Base-by-base conservation (phyloP, 805 yeast genomes). In the Candida saitoana region DNA sequence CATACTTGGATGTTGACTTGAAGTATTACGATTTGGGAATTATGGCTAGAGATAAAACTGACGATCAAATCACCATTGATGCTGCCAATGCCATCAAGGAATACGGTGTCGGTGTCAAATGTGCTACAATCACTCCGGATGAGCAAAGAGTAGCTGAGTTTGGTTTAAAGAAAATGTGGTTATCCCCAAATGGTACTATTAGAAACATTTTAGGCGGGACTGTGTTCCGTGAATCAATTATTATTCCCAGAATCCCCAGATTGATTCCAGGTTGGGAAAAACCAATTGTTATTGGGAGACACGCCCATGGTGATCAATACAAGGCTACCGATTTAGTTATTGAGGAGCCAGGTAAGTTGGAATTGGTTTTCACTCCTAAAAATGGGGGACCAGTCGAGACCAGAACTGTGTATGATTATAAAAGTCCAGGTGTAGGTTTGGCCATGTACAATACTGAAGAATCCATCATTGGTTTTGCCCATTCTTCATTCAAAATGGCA, bases 111-210 rank as follows among this genome's bases (percentile, higher is more conserved):
- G 91, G 89, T 57, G 74, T 85, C 52, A 85, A 85, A 62, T 85
- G 91, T 74, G 91, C 93, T 38, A 85, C 91, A 14, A 85, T 85
- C 53, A 85, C 91, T 1, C 93, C 91, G 2, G 91, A 85, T 61
- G 91, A 85, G 60, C 80, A 77, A 18, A 74, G 93, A 62, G 91
- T 85, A 36, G 69, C 80, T 56, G 93, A 85, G 63, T 85, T 84
- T 52, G 66, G 69, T 37, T 71, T 85, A 60, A 81, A 81, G 57
- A 77, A 85, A 57, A 85, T 85, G 93, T 85, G 91, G 90, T 73
- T 80, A 40, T 84, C 91, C 16, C 93, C 93, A 49, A 85, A 85
- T 58, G 93, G 93, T 50, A 84, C 93, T 22, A 82, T 85, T 53
- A 76, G 93, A 69, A 85, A 85, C 62, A 83, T 84, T 42, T 63